Conservation (phyloP, 495 filamentous ascomycete genomes). For the Aspergillus affinis region DNA sequence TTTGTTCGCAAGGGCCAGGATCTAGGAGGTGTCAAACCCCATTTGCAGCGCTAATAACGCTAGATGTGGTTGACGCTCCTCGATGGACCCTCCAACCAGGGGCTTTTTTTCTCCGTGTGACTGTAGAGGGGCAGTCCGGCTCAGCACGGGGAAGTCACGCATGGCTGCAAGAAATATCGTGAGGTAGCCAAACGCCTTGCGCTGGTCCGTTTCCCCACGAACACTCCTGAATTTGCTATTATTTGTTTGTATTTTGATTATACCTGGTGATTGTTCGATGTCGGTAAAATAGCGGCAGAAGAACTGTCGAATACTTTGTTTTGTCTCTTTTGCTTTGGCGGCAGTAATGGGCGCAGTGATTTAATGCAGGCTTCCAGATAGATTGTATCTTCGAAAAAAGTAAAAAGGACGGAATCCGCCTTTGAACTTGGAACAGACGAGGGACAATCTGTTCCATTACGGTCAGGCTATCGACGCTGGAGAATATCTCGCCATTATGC, state of each 20-base stretch:
- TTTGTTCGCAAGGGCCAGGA: not conserved
- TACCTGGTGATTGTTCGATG: not conserved
- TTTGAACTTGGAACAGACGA: not conserved
- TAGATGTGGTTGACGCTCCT: not conserved
- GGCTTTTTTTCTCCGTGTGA: not conserved
- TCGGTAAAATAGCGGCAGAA: slow-evolving; percentile 1
- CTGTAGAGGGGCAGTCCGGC: not conserved
- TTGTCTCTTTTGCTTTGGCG: no score
- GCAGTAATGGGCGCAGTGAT: no score
- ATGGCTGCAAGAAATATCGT: slow-evolving; percentile 1
- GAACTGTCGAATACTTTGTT: not conserved
- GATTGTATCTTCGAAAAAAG: no score
- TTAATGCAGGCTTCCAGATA: no score
- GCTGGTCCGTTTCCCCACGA: not conserved
- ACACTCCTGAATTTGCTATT: not conserved
- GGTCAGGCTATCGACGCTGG: not conserved
- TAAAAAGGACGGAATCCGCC: not conserved
- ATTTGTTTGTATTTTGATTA: not conserved
- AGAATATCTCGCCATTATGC: not conserved
- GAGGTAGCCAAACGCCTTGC: not conserved
- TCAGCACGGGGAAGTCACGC: not conserved
- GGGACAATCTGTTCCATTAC: not conserved
- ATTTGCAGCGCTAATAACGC: not conserved
- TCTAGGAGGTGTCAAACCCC: not conserved
- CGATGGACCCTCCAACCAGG: not conserved